Evolutionary conservation across 176 grass and related monocot genomes (phyloP), one percentile per base, ranked within the genome.

Genomic region (Phragmites australis): DNA sequence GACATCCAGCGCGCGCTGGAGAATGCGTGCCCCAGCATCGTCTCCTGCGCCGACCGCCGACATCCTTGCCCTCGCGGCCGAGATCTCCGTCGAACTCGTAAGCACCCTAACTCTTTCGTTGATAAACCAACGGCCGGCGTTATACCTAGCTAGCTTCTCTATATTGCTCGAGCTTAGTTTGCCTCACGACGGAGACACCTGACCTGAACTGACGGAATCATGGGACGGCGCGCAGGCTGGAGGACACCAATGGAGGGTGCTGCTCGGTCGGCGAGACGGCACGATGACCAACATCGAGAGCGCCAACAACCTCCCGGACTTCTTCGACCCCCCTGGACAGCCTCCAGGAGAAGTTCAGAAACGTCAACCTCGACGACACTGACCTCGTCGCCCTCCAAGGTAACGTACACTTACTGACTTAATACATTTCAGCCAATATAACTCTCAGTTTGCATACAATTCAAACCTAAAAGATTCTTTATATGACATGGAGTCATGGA

Each of bases 381-480:
- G 87, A 93, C 53, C 91, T 93, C 27, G 81, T 81, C 17, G 57
- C 87, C 39, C 71, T 93, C 43, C 87, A 88, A 81, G 87, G 91
- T 93, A 31, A 79, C 75, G 4, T 19, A 19, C 6, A 25, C 32
- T 15, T 43, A 29, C 25, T 7, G 11, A 25, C 3, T 19, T 0
- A 50, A 50, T 31, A 3, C 5, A 62, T 30, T 62, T 46, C 39
- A 59, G 37, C 14, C 11, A 37, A 43, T 19, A 4, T 42, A 17
- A 6, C 21, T 5, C 11, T 56, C 51, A 21, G 10, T 73, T n/a
- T 37, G 27, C 5, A 6, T 1, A 3, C 17, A 39, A 6, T 37
- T 26, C 34, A 75, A 17, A 45, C 15, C 4, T 19, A 6, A 8
- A 2, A 76, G 27, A 11, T 7, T 59, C 3, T 16, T 27, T 26